A percentile compares a stretch with the other conserved stretches of the same genome.
Conservation (phyloP, 148 eudicot genomes). For the Limonium bicolor region DNA sequence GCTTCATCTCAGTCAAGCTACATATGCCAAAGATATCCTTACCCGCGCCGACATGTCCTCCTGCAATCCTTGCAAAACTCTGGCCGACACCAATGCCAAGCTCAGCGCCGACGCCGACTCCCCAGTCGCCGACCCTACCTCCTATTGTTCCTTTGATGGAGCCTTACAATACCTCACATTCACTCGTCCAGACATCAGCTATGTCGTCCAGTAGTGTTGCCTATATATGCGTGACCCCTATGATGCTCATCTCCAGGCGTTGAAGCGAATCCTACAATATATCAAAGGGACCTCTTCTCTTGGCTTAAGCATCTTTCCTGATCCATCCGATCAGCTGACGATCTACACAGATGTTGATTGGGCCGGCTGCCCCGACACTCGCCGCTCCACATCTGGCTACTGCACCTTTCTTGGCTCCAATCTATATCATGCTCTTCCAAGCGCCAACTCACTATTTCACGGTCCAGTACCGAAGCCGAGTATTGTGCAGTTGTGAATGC, state of each 20-base stretch:
- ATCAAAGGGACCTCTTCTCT: background rate
- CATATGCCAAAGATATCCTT: background rate
- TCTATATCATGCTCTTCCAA: background rate
- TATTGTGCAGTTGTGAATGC: background rate
- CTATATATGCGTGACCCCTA: background rate
- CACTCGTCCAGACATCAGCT: background rate
- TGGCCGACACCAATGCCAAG: background rate
- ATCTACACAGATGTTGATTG: background rate
- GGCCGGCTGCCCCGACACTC: background rate
- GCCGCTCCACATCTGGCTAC: background rate
- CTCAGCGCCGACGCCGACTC: background rate
- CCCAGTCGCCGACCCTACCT: background rate
- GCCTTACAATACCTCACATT: background rate
- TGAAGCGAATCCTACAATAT: background rate
- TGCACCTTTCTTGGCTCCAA: background rate
- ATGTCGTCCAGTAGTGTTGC: background rate
- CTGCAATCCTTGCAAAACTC: background rate
- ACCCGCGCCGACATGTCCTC: background rate
- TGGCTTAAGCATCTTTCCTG: background rate
- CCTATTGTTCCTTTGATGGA: background rate
- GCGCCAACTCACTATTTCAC: background rate
- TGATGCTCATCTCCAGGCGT: background rate
- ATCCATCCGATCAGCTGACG: background rate
- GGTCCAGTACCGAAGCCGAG: background rate
- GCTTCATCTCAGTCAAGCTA: background rate